phyloP scores from a whole-genome alignment of 306 rosid genomes.

The Cucurbita pepo region DNA sequence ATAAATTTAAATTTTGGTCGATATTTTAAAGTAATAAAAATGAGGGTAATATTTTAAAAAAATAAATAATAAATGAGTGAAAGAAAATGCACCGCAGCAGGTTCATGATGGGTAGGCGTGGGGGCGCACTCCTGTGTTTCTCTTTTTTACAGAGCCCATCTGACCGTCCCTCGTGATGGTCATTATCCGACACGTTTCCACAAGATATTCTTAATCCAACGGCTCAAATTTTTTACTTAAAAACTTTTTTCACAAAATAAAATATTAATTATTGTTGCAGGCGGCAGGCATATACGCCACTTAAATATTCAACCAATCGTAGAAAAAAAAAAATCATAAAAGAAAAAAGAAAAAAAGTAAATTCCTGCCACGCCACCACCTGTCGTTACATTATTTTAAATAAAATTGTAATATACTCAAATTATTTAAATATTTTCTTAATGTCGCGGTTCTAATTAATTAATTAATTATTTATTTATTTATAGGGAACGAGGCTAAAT shows the following conservation, averaged over 20 bases:
- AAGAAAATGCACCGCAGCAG: too few species aligned
- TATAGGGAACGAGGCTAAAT: too few species aligned
- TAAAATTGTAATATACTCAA: background rate
- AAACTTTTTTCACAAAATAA: background rate
- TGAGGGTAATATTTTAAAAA: background rate
- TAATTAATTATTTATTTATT: too few species aligned
- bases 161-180: background rate
- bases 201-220: background rate
- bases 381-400: background rate
- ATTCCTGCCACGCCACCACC: background rate
- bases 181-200: background rate
- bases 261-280: background rate
- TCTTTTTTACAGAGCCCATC: background rate
- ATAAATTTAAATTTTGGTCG: too few species aligned
- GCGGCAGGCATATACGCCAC: background rate
- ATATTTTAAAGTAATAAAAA: too few species aligned
- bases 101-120: background rate
- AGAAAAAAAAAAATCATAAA: background rate
- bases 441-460: background rate
- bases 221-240: background rate
- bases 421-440: background rate
- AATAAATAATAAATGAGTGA: too few species aligned
- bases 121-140: background rate
- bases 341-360: background rate
- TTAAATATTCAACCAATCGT: background rate